phyloP scores from a whole-genome alignment of 2,329 filamentous ascomycete species.

The Pseudogymnoascus sp. region DNA sequence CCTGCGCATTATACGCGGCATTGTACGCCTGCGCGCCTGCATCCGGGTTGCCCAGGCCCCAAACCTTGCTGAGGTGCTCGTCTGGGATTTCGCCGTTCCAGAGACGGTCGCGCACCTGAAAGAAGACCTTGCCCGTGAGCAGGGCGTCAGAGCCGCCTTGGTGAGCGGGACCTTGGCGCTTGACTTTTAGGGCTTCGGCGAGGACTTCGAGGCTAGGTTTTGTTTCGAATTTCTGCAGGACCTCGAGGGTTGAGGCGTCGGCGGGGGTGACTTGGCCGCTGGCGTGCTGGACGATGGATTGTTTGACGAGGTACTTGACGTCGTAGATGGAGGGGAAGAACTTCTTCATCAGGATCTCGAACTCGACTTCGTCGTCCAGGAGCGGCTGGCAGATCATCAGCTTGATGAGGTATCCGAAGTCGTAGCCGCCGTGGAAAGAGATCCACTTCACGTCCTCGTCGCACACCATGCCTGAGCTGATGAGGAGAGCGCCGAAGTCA shows the following conservation, averaged over 20 bases:
- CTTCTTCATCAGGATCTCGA: conserved; percentile 78
- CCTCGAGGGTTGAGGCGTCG: conserved; percentile 58
- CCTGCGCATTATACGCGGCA: conserved; percentile 31
- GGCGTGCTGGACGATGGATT: conserved; percentile 63
- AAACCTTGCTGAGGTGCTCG: conserved; percentile 82
- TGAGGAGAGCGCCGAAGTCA: conserved; percentile 81
- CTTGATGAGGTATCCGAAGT: conserved; percentile 96
- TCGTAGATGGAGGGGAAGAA: conserved; percentile 94
- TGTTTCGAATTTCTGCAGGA: conserved; percentile 76
- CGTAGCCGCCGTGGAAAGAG: conserved; percentile 94
- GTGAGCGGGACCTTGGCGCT: conserved; percentile 78
- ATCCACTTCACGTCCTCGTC: conserved; percentile 90
- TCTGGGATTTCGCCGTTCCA: conserved; percentile 75
- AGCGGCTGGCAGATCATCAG: conserved; percentile 75
- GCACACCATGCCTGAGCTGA: conserved; percentile 84
- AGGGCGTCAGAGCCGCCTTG: conserved; percentile 91
- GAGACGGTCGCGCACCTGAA: conserved; percentile 80
- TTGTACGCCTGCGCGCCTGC: conserved; percentile 34
- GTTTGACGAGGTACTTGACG: conserved; percentile 95
- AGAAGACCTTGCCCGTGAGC: conserved; percentile 90
- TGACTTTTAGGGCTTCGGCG: conserved; percentile 84
- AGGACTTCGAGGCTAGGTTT: conserved; percentile 92
- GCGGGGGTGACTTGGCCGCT: conserved; percentile 53
- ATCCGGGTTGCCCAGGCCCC: conserved; percentile 73
- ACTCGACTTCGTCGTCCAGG: conserved; percentile 82